Conservation (phyloP, 1,139 yeast species). For the Candida sp. region DNA sequence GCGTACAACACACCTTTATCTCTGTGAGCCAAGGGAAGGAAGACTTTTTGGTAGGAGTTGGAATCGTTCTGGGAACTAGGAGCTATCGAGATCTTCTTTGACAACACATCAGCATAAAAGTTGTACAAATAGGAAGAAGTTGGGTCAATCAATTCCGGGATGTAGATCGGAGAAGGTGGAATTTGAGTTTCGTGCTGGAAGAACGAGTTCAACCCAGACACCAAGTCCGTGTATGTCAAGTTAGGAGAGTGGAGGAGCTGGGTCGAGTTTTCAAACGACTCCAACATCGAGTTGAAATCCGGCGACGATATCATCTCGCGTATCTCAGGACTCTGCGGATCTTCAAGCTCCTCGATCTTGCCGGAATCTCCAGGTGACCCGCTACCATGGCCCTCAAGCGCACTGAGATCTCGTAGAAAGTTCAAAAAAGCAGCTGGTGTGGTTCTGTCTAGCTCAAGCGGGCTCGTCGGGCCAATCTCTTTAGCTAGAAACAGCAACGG, state of each 20-base stretch:
- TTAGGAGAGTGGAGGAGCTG: background rate
- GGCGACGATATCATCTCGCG: slow-evolving; percentile 13
- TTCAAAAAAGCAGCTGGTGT: slow-evolving; percentile 24
- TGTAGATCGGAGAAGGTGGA: slow-evolving; percentile 16
- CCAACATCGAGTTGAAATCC: slow-evolving; percentile 11
- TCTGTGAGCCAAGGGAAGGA: slow-evolving; percentile 75
- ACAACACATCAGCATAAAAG: slow-evolving; percentile 66
- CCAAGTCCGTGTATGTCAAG: slow-evolving; percentile 17
- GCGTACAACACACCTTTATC: slow-evolving; percentile 73
- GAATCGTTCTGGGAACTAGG: slow-evolving; percentile 57
- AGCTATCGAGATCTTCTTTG: slow-evolving; percentile 64
- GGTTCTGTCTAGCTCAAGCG: slow-evolving; percentile 9
- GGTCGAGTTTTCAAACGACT: slow-evolving; percentile 11
- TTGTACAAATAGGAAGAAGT: slow-evolving; percentile 49
- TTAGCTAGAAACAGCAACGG: background rate
- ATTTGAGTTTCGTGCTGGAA: slow-evolving; percentile 20
- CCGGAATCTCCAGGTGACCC: background rate
- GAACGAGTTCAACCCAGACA: slow-evolving; percentile 21
- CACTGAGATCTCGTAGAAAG: slow-evolving; percentile 23
- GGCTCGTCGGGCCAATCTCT: background rate
- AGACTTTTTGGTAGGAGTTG: slow-evolving; percentile 74
- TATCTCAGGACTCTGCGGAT: slow-evolving; percentile 5
- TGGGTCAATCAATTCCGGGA: slow-evolving; percentile 22
- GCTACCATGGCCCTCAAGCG: background rate
- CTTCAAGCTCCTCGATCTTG: slow-evolving; percentile 10